Conservation (phyloP, 306 rosid species). For the Lagenaria siceraria region DNA sequence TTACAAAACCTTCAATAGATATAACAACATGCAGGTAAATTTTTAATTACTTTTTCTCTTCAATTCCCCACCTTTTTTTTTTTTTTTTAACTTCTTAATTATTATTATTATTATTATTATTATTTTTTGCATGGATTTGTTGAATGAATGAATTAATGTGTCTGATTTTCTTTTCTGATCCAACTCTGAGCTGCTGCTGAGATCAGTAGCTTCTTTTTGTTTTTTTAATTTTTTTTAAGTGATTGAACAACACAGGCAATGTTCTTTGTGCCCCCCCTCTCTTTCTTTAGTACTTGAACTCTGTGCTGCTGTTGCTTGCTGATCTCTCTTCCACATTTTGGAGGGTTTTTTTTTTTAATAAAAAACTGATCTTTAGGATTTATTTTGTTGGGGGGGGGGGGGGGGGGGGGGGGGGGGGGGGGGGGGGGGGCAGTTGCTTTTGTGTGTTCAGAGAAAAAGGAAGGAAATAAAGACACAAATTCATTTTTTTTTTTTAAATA, state of each 20-base stretch:
- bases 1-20: conserved; percentile 90
- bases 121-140: conserved; percentile 4
- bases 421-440: background rate
- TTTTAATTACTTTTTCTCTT: background rate
- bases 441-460: background rate
- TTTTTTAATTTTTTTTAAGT: conserved; percentile 9
- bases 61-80: background rate
- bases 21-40: conserved; percentile 95
- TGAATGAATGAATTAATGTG: background rate
- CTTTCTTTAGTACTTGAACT: conserved; percentile 47
- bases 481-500: background rate
- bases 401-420: background rate
- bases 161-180: conserved; percentile 3
- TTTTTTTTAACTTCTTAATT: no score
- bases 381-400: background rate
- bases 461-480: background rate
- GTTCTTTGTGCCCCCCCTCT: conserved; percentile 62
- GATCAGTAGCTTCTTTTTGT: conserved; percentile 13
- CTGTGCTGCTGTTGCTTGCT: conserved; percentile 34
- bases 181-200: background rate
- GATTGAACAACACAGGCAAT: conserved; percentile 76
- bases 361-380: no score
- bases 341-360: background rate
- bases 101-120: background rate
- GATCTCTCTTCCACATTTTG: background rate